Evolutionary conservation across 2,329 filamentous ascomycete genomes (phyloP).

Genomic region (Monosporascus cannonballus): DNA sequence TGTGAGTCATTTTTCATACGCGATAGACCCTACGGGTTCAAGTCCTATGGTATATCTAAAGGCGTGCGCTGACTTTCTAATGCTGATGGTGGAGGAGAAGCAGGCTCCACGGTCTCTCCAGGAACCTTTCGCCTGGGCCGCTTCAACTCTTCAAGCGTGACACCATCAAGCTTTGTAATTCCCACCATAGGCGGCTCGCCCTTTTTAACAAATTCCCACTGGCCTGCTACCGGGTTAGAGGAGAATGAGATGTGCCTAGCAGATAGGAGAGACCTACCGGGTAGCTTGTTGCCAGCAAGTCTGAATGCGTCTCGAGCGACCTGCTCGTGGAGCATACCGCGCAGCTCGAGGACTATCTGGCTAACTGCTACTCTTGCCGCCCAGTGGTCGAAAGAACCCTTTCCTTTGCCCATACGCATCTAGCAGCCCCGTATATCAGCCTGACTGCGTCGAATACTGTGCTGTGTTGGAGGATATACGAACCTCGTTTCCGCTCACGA

Average conservation of each 20-base stretch:
- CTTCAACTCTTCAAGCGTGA: slow-evolving; percentile 80
- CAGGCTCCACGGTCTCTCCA: slow-evolving; percentile 26
- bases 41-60: slow-evolving; percentile 15
- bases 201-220: slow-evolving; percentile 92
- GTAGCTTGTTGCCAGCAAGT: slow-evolving; percentile 89
- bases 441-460: neutral
- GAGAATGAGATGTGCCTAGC: neutral
- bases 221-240: slow-evolving; percentile 39
- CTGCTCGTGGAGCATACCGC: slow-evolving; percentile 89
- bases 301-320: slow-evolving; percentile 90
- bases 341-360: slow-evolving; percentile 87
- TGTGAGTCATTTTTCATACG: slow-evolving; percentile 2
- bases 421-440: slow-evolving; percentile 23
- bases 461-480: slow-evolving; percentile 15
- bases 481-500: slow-evolving; percentile 88
- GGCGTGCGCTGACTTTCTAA: slow-evolving; percentile 13
- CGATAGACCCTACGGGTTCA: neutral
- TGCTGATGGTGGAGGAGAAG: slow-evolving; percentile 8
- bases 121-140: slow-evolving; percentile 65
- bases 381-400: slow-evolving; percentile 97
- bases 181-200: slow-evolving; percentile 87
- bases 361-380: slow-evolving; percentile 83
- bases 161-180: slow-evolving; percentile 79
- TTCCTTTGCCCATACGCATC: slow-evolving; percentile 98
- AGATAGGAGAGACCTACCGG: slow-evolving; percentile 52